Conservation (phyloP, 192 early-diverging fungal genomes). For the Entomortierella chlamydospora region DNA sequence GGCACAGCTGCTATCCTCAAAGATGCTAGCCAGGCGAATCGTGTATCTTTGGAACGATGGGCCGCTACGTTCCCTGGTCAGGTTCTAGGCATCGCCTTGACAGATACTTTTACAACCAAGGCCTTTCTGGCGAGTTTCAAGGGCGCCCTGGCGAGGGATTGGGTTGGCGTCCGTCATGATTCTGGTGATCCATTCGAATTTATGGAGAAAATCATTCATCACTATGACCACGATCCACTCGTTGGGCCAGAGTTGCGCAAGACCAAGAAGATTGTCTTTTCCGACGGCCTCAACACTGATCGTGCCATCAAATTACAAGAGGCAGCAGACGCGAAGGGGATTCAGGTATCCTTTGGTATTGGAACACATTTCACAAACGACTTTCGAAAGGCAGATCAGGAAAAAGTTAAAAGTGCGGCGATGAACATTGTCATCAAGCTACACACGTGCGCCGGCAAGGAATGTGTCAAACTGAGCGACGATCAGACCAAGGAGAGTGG, state of each 20-base stretch:
- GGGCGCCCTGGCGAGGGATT: slow-evolving; percentile 59
- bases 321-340: slow-evolving; percentile 55
- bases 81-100: slow-evolving; percentile 72
- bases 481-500: slow-evolving; percentile 72
- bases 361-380: slow-evolving; percentile 85
- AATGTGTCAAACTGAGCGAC: slow-evolving; percentile 80
- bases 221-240: slow-evolving; percentile 72
- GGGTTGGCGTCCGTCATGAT: slow-evolving; percentile 76
- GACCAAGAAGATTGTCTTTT: slow-evolving; percentile 77
- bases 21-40: slow-evolving; percentile 69
- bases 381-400: slow-evolving; percentile 54
- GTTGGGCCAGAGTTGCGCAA: slow-evolving; percentile 25
- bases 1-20: slow-evolving; percentile 73
- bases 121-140: slow-evolving; percentile 75
- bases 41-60: slow-evolving; percentile 71
- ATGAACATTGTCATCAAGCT: slow-evolving; percentile 86
- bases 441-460: slow-evolving; percentile 62
- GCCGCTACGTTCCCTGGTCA: slow-evolving; percentile 62
- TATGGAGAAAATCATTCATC: slow-evolving; percentile 63
- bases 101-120: slow-evolving; percentile 78
- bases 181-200: slow-evolving; percentile 76
- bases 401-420: slow-evolving; percentile 44
- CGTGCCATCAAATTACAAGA: slow-evolving; percentile 63
- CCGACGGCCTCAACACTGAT: slow-evolving; percentile 71
- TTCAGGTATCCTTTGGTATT: slow-evolving; percentile 74